Evolutionary conservation across 2,329 filamentous ascomycete genomes (phyloP).

Genomic region (Cladorrhinum sp.): DNA sequence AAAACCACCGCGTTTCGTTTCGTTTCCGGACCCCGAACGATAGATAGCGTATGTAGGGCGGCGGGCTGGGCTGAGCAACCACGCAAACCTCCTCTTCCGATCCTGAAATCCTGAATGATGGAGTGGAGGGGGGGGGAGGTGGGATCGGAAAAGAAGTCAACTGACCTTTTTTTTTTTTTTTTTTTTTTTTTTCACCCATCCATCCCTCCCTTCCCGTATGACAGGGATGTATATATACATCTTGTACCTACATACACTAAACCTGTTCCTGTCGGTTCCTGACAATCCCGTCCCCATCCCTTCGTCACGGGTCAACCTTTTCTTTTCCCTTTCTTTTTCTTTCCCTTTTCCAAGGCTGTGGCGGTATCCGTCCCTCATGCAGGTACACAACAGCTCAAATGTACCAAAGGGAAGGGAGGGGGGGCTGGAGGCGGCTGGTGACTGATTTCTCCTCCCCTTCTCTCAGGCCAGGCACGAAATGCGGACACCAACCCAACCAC

Average conservation of each 20-base stretch:
- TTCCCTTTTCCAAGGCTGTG: no score
- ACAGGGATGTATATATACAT: not conserved
- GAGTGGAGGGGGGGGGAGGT: not conserved
- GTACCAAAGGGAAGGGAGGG: no score
- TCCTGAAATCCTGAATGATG: no score
- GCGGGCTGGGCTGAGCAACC: not conserved
- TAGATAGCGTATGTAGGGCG: no score
- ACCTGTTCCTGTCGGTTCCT: constrained; percentile 15
- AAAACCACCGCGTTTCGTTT: not conserved
- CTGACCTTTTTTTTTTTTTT: not conserved
- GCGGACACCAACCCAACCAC: no score
- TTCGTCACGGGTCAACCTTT: not conserved
- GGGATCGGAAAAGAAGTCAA: not conserved
- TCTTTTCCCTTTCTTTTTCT: not conserved
- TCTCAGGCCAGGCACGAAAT: no score
- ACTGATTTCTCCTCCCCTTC: no score
- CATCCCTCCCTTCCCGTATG: not conserved
- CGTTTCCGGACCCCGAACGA: no score
- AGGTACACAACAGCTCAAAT: not conserved
- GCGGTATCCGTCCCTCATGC: not conserved
- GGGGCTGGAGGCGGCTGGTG: no score
- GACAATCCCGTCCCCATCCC: not conserved
- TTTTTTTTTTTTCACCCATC: not conserved
- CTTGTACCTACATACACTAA: constrained; percentile 1
- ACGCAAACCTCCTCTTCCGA: no score